Base-by-base conservation (phyloP, 2,329 filamentous ascomycete species). In the Lojkania enalia region DNA sequence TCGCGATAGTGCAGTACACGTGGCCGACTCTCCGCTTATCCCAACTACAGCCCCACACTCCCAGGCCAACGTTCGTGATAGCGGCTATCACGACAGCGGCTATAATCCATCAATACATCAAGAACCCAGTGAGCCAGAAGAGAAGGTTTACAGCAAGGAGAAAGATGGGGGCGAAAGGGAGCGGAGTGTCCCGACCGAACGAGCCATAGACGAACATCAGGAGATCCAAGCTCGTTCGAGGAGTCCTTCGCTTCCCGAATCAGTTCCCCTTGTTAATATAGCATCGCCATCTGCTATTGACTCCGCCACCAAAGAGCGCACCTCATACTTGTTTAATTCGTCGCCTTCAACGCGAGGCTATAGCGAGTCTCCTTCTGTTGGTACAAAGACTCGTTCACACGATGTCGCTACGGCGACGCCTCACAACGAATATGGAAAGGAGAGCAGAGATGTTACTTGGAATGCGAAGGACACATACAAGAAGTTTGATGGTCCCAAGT, bases 1-100 rank as follows among this genome's bases (percentile, higher is more conserved):
- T 61, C 71, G 74, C 48, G 74, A 77, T 46, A 74, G 71, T 51
- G 74, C 67, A 51, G 66, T 74, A 49, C 68, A 73, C 50, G 63
- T 74, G 46, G 67, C 66, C 48, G 75, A 77, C 55, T 73, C 75
- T 39, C 70, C 72, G 30, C 57, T 70, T 25, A 48, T 70, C 20
- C 52, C 64, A 32, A 51, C 52, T 29, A n/a, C n/a, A n/a, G 58
- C 63, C 43, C 40, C 57, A 37, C 52, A 55, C 20, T 49, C 59
- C 23, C 58, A 61, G n/a, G 51, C 65, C 20, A 49, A 51, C 31
- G 57, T 62, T 20, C 65, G 72, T 49, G 72, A 78, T 48, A 77
- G 71, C 56, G 71, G 71, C 6, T 74, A 76, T 45, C 64, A 73
- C 39, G 61, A 67, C 38, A 20, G 52, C 38, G 44, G 39, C 13